These are phyloP conservation scores for Linnemannia elongata DNA, from an alignment of 192 early-diverging fungal species.

Conservation along the genomic window DNA sequence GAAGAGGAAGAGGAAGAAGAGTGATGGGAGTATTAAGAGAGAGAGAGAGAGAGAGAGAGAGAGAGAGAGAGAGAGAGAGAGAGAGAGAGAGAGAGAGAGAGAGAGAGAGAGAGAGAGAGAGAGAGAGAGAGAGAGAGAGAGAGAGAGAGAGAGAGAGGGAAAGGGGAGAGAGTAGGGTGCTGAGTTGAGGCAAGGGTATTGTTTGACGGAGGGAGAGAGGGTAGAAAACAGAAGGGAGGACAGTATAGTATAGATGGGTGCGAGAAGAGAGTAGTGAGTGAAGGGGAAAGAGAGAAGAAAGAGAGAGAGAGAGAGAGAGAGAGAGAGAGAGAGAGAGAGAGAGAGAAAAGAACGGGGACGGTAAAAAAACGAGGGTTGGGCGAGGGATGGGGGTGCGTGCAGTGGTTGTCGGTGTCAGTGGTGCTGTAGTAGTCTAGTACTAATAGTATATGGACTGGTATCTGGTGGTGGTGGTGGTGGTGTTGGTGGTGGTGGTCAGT, in stretches of 20 bases:
- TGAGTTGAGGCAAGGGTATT: background rate
- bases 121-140: background rate
- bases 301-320: background rate
- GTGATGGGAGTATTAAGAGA: background rate
- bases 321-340: background rate
- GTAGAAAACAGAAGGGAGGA: background rate
- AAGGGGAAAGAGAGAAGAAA: background rate
- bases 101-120: too few relatives aligned
- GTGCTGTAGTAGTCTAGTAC: too few relatives aligned
- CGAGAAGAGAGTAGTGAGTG: background rate
- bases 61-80: background rate
- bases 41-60: background rate
- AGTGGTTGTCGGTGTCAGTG: background rate
- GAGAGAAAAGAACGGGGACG: background rate
- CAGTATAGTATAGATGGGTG: background rate
- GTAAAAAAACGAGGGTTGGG: too few relatives aligned
- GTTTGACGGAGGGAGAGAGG: background rate
- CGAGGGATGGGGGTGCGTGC: background rate
- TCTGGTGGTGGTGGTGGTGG: too few relatives aligned
- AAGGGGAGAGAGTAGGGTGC: background rate
- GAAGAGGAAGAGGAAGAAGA: background rate
- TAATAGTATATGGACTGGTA: background rate
- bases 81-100: background rate
- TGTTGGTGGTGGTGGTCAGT: too few relatives aligned
- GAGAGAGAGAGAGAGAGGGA: background rate